Base-by-base conservation (phyloP, 768 basidiomycete species). In the Boletus speciosus region DNA sequence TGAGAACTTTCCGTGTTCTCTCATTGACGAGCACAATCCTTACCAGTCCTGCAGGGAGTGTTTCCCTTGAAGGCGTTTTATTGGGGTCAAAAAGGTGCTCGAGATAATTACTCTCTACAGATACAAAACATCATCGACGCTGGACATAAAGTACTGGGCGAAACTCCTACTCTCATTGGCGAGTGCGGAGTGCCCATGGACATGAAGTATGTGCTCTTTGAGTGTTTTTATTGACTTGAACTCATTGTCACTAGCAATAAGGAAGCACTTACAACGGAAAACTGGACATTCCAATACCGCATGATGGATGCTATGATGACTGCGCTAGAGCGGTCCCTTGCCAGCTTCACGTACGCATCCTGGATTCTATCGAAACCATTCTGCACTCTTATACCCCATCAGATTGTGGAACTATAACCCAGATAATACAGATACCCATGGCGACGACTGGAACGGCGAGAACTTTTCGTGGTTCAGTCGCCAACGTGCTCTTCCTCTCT, bases 141-240 rank as follows among this genome's bases (percentile, higher is more conserved):
- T 19, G 86, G 81, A 0, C 83, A 90, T 61, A 69, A 78, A 32
- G 75, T 82, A 4, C 77, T 97, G 0, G 93, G 91, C 25, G 90
- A 94, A 63, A 80, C 72, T 16, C 96, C 96, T 11, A 82, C 93
- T 38, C 71, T 98, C 12, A 81, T 99, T 54, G 95, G 95, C 19
- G 96, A 99, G 70, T 91, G 88, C 58, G 96, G 96, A 31, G 78
- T 98, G 21, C 96, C 96, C 1, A 96, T 98, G 87, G 97, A 99
- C 62, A 83, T 97, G 80, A 98, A 99, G 93, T 94, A 62, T 40
- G 87, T 74, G 3, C 16, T 31, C 11, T 36, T 40, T 48, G 37
- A 23, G 15, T 47, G 16, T 43, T 34, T 32, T 34, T 39, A 16
- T 1, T 25, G 12, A 41, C 16, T 34, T 9, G 6, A 36, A 0